Evolutionary conservation across 805 yeast genomes (phyloP), one percentile per base, ranked within the genome.

Genomic region (Wickerhamiella qilinensis): DNA sequence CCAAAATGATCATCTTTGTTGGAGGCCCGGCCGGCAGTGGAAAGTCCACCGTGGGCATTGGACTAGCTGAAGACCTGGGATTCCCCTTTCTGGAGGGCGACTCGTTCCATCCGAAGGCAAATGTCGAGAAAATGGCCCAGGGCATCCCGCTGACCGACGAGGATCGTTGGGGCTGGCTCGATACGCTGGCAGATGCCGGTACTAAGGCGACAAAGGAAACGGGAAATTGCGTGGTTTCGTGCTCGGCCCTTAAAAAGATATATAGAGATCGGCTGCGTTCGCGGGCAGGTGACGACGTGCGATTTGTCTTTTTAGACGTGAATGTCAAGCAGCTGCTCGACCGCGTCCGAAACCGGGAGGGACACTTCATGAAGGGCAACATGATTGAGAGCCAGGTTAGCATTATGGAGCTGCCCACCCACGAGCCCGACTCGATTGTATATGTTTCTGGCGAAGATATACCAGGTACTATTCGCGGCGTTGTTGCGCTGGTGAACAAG

Each of bases 1-100:
- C n/a, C n/a, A 16, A 17, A 7, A 43, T 49, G 49, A 22, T 50
- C 30, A 33, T 50, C 21, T 38, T 85, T 2, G 73, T 88, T 7
- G 95, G 93, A 11, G 98, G 98, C 0, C 94, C 97, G 1, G 86
- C 95, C 0, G 97, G 97, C 7, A 80, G 94, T 2, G 98, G 98
- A 1, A 91, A 91, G 55, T 67, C 93, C 18, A 82, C 95, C 2
- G 69, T 80, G 17, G 93, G 82, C 0, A 60, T 60, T 12, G 50
- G 56, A 9, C 51, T 86, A 17, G 56, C 77, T 0, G 43, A 59
- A 17, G 51, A 58, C 18, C 65, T 73, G 16, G 42, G 56, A 2
- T 65, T 77, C 36, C 65, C 73, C 2, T 85, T 71, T 52, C 56
- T 85, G 11, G 98, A 91, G 56, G 98, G 97, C 4, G 98, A 91